phyloP scores from a whole-genome alignment of 2,329 filamentous ascomycete species.

The Sphaerulina musiva region DNA sequence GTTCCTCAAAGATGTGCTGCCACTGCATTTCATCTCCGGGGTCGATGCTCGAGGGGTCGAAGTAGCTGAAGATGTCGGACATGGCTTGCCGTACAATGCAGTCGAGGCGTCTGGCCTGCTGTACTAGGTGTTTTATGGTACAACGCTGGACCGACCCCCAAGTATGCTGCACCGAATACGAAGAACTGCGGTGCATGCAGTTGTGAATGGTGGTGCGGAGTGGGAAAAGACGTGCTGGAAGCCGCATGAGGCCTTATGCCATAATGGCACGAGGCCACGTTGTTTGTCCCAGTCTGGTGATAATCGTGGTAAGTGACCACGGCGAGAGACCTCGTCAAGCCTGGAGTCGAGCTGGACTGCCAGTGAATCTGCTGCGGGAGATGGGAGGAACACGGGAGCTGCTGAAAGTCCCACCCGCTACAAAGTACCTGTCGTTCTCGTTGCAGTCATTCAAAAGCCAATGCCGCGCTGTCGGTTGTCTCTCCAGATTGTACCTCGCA shows the following conservation, averaged over 20 bases:
- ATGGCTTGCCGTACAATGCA: neutral
- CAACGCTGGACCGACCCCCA: neutral
- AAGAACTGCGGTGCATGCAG: neutral
- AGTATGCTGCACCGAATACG: neutral
- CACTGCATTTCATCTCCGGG: neutral
- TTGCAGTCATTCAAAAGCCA: neutral
- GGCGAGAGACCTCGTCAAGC: neutral
- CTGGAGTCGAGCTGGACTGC: neutral
- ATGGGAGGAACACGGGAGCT: neutral
- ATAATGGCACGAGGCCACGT: neutral
- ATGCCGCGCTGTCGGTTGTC: neutral
- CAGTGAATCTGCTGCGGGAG: neutral
- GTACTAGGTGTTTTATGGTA: neutral
- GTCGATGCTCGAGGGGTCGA: conserved; percentile 1
- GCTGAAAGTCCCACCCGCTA: too few relatives aligned
- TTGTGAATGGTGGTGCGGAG: neutral
- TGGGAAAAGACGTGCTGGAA: neutral
- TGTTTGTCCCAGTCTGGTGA: neutral
- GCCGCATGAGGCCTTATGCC: neutral
- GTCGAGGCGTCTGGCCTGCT: neutral
- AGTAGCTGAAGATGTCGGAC: conserved; percentile 1
- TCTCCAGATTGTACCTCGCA: neutral
- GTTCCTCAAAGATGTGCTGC: conserved; percentile 3
- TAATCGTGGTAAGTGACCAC: neutral
- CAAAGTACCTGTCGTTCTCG: neutral